A percentile compares a stretch with the other conserved stretches of the same genome.
These are phyloP conservation scores for Pseudonitzschia multiseries DNA, from an alignment of 108 stramenopile species.

Conservation along the genomic window DNA sequence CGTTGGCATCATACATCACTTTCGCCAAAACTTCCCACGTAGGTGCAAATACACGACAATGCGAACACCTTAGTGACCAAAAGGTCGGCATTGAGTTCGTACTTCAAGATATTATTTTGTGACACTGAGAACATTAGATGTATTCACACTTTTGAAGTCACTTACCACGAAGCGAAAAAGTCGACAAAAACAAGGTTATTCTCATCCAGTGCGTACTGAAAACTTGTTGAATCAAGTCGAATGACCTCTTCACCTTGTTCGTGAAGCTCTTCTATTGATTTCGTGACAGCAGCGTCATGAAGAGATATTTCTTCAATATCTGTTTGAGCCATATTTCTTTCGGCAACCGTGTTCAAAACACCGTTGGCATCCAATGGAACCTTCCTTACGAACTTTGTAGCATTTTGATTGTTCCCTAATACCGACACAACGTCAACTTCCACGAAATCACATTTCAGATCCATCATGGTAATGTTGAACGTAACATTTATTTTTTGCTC, in stretches of 20 bases:
- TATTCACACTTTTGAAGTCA: not conserved
- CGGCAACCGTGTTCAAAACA: conserved; percentile 27
- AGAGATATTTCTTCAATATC: conserved; percentile 51
- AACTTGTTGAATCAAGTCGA: conserved; percentile 47
- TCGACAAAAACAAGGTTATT: conserved; percentile 41
- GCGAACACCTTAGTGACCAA: conserved; percentile 63
- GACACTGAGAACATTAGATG: not conserved
- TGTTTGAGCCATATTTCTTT: conserved; percentile 69
- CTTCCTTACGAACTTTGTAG: conserved; percentile 87
- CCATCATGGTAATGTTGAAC: conserved; percentile 93
- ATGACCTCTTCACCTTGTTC: conserved; percentile 78
- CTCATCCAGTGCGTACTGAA: conserved; percentile 39
- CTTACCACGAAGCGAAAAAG: conserved; percentile 77
- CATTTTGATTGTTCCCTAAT: conserved; percentile 90
- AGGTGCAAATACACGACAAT: conserved; percentile 66
- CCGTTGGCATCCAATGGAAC: conserved; percentile 89
- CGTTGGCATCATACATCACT: conserved; percentile 63
- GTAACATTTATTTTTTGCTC: conserved; percentile 68
- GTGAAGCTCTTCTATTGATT: conserved; percentile 84
- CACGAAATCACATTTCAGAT: conserved; percentile 83
- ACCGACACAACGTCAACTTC: conserved; percentile 76
- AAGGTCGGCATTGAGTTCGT: not conserved
- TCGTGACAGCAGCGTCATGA: conserved; percentile 61
- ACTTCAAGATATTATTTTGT: not conserved
- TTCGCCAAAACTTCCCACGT: conserved; percentile 79